phyloP scores from a whole-genome alignment of 768 basidiomycete genomes.

The Podaxis mareebaensis region DNA sequence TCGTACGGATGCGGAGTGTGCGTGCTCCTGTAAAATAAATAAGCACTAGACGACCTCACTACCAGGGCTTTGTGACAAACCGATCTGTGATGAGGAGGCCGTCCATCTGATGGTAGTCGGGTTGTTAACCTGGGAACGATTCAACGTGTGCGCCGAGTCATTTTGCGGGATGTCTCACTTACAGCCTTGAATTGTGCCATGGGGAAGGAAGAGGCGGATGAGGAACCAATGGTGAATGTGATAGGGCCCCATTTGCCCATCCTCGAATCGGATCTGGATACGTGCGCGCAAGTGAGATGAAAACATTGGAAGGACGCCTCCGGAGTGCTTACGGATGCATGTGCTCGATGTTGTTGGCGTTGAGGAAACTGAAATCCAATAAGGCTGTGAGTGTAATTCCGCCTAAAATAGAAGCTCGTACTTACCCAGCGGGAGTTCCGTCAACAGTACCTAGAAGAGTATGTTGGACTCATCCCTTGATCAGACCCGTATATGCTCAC shows the following conservation, averaged over 20 bases:
- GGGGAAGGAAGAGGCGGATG: slow-evolving; percentile 41
- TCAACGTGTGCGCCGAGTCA: not conserved
- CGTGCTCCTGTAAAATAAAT: slow-evolving; percentile 35
- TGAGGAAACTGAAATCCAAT: slow-evolving; percentile 35
- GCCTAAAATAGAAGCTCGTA: not conserved
- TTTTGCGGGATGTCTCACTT: slow-evolving; percentile 13
- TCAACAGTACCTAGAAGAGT: slow-evolving; percentile 38
- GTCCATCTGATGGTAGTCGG: slow-evolving; percentile 45
- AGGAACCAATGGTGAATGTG: slow-evolving; percentile 44
- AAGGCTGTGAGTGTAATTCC: not conserved
- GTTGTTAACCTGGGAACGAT: slow-evolving; percentile 35
- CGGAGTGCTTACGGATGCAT: slow-evolving; percentile 44
- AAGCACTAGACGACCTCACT: not conserved
- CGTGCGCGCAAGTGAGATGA: not conserved
- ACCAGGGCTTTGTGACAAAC: slow-evolving; percentile 19
- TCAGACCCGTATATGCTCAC: slow-evolving; percentile 20
- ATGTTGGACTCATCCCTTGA: not conserved
- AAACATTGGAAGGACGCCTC: not conserved
- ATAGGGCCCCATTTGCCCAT: slow-evolving; percentile 49
- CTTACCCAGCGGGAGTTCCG: slow-evolving; percentile 44
- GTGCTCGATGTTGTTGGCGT: slow-evolving; percentile 49
- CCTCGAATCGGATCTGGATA: slow-evolving; percentile 40
- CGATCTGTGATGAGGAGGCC: slow-evolving; percentile 42
- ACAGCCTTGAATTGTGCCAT: slow-evolving; percentile 51
- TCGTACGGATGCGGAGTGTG: slow-evolving; percentile 47